phyloP scores from a whole-genome alignment of 345 rosid species.

The Gossypium ekmanianum region DNA sequence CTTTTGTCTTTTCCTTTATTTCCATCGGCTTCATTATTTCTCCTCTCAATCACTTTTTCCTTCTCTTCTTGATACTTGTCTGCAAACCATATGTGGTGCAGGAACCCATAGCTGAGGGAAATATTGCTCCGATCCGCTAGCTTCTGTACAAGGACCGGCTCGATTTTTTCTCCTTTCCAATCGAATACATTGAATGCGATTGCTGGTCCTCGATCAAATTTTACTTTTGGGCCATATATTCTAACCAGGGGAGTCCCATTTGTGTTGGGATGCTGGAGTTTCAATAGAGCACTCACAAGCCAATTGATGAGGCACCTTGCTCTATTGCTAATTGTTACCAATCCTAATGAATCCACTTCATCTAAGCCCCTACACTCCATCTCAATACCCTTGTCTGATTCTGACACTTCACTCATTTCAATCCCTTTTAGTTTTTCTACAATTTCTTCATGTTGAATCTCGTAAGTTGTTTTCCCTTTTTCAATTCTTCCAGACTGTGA shows the following conservation, averaged over 20 bases:
- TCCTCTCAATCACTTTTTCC: constrained; percentile 46
- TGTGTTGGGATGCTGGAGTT: constrained; percentile 73
- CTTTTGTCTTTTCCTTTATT: constrained; percentile 36
- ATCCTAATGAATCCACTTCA: constrained; percentile 70
- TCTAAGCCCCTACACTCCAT: constrained; percentile 58
- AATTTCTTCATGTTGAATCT: constrained; percentile 24
- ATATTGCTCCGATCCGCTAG: constrained; percentile 73
- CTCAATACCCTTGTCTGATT: constrained; percentile 19
- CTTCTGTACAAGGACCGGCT: constrained; percentile 79
- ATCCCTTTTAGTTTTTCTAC: constrained; percentile 22
- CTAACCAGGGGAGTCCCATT: constrained; percentile 48
- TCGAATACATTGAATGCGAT: constrained; percentile 79
- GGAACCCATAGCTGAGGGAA: constrained; percentile 64
- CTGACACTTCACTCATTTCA: constrained; percentile 16
- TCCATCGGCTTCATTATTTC: constrained; percentile 26
- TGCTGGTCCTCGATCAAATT: constrained; percentile 82
- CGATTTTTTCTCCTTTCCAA: constrained; percentile 76
- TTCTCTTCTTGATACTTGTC: constrained; percentile 56
- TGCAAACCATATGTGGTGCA: constrained; percentile 59
- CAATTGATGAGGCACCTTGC: constrained; percentile 84
- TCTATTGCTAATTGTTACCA: constrained; percentile 57
- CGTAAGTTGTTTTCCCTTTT: constrained; percentile 29
- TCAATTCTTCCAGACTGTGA: constrained; percentile 19
- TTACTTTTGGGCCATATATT: constrained; percentile 81
- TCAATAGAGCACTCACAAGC: constrained; percentile 73